Evolutionary conservation across 2,329 filamentous ascomycete species (phyloP).

Genomic region (Diaporthe ilicicola): DNA sequence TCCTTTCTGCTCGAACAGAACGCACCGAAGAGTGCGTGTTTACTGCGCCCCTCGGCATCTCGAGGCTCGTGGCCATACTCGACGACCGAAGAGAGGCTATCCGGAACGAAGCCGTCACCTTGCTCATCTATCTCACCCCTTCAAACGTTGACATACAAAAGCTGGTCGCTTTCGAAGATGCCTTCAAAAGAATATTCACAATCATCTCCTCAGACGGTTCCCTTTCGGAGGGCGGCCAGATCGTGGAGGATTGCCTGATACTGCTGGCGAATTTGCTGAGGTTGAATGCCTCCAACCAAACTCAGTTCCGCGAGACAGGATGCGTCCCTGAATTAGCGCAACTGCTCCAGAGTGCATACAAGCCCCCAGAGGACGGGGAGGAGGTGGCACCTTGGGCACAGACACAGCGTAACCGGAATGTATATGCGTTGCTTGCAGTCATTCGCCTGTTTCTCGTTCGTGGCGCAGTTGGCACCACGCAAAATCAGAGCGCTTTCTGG

Average conservation of each 20-base stretch:
- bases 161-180: slow-evolving; percentile 92
- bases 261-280: slow-evolving; percentile 88
- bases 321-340: slow-evolving; percentile 77
- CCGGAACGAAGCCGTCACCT: slow-evolving; percentile 84
- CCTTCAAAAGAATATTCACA: slow-evolving; percentile 85
- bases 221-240: slow-evolving; percentile 81
- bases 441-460: slow-evolving; percentile 84
- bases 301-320: slow-evolving; percentile 90
- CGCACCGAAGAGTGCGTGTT: slow-evolving; percentile 95
- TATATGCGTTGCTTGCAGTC: slow-evolving; percentile 89
- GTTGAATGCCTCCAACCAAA: slow-evolving; percentile 90
- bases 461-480: slow-evolving; percentile 80
- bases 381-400: slow-evolving; percentile 78
- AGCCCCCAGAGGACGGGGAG: slow-evolving; percentile 61
- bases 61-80: slow-evolving; percentile 82
- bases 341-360: slow-evolving; percentile 69
- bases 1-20: slow-evolving; percentile 85
- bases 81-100: slow-evolving; percentile 89
- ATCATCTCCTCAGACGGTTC: slow-evolving; percentile 86
- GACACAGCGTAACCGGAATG: slow-evolving; percentile 84
- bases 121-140: slow-evolving; percentile 88
- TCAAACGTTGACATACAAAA: slow-evolving; percentile 91
- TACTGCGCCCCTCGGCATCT: slow-evolving; percentile 86
- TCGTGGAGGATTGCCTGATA: slow-evolving; percentile 92
- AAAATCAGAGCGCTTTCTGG: slow-evolving; percentile 89